phyloP scores from a whole-genome alignment of 352 stramenopile genomes.

The Globisporangium canariense region DNA sequence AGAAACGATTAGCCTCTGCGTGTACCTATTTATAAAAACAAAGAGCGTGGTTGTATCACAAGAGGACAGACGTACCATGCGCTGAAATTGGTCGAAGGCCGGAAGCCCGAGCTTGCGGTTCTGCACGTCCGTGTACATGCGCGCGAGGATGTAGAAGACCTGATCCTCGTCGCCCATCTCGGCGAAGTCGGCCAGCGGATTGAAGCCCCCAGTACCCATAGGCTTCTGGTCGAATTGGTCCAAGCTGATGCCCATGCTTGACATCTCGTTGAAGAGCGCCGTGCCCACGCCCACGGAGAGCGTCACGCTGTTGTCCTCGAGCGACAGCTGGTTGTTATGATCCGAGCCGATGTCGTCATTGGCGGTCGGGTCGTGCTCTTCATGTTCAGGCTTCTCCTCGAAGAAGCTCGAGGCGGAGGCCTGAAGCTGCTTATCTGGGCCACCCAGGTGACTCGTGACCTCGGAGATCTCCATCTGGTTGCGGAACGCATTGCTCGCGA shows the following conservation, averaged over 20 bases:
- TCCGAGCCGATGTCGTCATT: conserved; percentile 9
- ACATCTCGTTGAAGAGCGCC: conserved; percentile 71
- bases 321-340: conserved; percentile 10
- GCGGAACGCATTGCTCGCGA: conserved; percentile 70
- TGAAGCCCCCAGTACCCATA: conserved; percentile 6
- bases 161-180: conserved; percentile 60
- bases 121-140: conserved; percentile 70
- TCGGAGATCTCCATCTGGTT: conserved; percentile 62
- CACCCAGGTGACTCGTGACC: conserved; percentile 4
- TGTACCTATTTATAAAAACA: neutral
- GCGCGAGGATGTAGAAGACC: conserved; percentile 79
- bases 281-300: conserved; percentile 35
- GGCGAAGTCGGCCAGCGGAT: conserved; percentile 40
- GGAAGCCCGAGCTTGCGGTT: conserved; percentile 71
- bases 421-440: conserved; percentile 5
- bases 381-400: conserved; percentile 26
- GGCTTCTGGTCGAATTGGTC: conserved; percentile 49
- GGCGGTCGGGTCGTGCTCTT: conserved; percentile 30
- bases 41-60: neutral
- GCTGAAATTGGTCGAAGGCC: conserved; percentile 82
- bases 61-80: conserved; percentile 50
- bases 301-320: conserved; percentile 19
- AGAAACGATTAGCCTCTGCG: no score
- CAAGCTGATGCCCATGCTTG: conserved; percentile 69
- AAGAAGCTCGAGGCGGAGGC: conserved; percentile 25